Evolutionary conservation across 371 early-diverging fungal species (phyloP), one percentile per base, ranked within the genome.

Genomic region (Mucor plumbeus): DNA sequence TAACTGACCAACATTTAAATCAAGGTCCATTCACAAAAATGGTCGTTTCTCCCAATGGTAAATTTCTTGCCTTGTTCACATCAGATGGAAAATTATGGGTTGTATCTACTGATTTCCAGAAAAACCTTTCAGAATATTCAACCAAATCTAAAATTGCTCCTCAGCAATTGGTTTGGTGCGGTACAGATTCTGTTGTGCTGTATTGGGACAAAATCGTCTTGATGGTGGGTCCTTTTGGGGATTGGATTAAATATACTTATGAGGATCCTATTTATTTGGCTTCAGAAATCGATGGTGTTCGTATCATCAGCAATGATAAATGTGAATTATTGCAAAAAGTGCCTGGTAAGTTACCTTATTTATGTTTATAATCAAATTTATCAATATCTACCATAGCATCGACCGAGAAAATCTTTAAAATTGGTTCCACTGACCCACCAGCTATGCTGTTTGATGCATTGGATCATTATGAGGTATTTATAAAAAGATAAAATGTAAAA

Each of bases 361-460:
- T 8, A 40, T 40, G 8, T 8, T 40, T 14, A 1, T 40, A 40
- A 40, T 40, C 8, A 40, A 14, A 2, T 40, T 40, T 1, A 40
- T 4, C 40, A 8, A 11, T 4, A 40, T 8, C 40, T 60, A 13
- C 35, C 26, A 13, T 48, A 92, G 93, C 87, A 50, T 87, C 91
- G 0, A 90, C 92, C 0, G 92, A 92, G 61, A 88, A 87, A 33
- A 90, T 97, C 39, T 98, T 97, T 73, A 91, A 91, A 70, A 93
- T 96, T 65, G 99, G 99, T 5, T 97, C 98, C 7, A 97, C 97
- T 2, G 86, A 92, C 10, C 92, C 98, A 15, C 91, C 95, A 1
- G 98, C 99, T 7, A 90, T 98, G 80, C 79, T 99, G 40, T 97
- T 85, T 68, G 99, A 99, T 76, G 97, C 98, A 0, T 79, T 91